Evolutionary conservation across 441 rosid species (phyloP), one percentile per base, ranked within the genome.

Genomic region (Erodium texanum): DNA sequence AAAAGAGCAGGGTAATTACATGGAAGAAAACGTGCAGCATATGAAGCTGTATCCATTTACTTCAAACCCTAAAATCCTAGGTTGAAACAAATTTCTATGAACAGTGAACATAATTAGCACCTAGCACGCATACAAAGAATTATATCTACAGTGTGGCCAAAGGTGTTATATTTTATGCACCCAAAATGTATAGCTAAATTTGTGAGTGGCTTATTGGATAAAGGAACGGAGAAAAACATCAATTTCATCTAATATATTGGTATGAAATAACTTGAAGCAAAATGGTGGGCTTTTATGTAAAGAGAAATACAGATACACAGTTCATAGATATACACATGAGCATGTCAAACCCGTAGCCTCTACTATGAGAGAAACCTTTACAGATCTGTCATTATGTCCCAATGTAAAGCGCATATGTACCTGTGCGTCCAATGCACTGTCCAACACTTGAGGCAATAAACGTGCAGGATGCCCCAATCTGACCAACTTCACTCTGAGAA

Each of bases 391-490:
- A 56, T 56, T 56, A 56, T 23, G 29, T 59, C 24, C 16, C 23
- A 59, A 59, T 68, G 54, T 29, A 12, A 50, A 48, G 65, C 64
- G 59, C 14, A 71, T 70, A 19, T 52, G 43, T 65, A 87, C 96
- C 94, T 87, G 93, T 24, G 98, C 97, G 70, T 92, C 99, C 76
- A 92, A 78, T 66, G 99, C 99, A 77, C 92, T 87, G 74, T 89
- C 94, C 82, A 94, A 56, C 65, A 92, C 97, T 78, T 94, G 99
- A 72, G 98, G 99, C 67, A 91, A 82, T 56, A 92, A 83, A 68
- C 98, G 87, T 38, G 98, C 99, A 75, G 98, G 99, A 78, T 94
- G 99, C 66, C 99, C 98, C 69, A 94, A 69, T 71, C 99, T 86
- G 76, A 94, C 99, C 82, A 88, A 65, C 87, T 89, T 94, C 50